A percentile compares a stretch with the other conserved stretches of the same genome.
Conservation (phyloP, 495 filamentous ascomycete species). For the Xylaria intraflava region DNA sequence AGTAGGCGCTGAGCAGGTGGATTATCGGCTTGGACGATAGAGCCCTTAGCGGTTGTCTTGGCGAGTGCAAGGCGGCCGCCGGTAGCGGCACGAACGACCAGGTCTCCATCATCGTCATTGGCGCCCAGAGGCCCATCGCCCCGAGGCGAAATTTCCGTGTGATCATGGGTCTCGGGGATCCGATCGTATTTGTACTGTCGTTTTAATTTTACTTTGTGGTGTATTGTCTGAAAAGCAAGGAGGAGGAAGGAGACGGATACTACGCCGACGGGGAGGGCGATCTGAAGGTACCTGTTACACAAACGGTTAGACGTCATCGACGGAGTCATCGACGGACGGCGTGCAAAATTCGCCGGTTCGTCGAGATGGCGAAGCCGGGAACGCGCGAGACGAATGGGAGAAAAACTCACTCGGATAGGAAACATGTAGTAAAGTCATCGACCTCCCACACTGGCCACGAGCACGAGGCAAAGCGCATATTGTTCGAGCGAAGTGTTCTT, state of each 20-base stretch:
- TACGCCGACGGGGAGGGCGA: conserved; percentile 68
- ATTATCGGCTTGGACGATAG: conserved; percentile 66
- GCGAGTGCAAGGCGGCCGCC: conserved; percentile 52
- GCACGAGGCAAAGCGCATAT: conserved; percentile 63
- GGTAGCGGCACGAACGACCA: conserved; percentile 35
- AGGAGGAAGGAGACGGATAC: conserved; percentile 63
- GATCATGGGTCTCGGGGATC: conserved; percentile 37
- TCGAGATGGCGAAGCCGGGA: not conserved
- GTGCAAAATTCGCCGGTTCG: not conserved
- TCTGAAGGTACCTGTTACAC: conserved; percentile 68
- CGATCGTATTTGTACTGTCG: conserved; percentile 43
- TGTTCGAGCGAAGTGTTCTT: conserved; percentile 4
- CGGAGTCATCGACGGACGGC: not conserved
- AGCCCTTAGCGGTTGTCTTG: conserved; percentile 54
- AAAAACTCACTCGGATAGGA: conserved; percentile 73
- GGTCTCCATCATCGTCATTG: conserved; percentile 59
- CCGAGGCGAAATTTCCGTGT: conserved; percentile 41
- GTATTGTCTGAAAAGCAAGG: conserved; percentile 50
- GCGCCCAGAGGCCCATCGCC: conserved; percentile 43
- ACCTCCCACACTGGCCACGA: conserved; percentile 71
- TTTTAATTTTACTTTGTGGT: conserved; percentile 42
- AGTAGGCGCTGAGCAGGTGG: conserved; percentile 66
- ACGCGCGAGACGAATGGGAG: conserved; percentile 1
- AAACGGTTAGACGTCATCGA: conserved; percentile 9
- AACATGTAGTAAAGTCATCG: conserved; percentile 86